Evolutionary conservation across 345 rosid species (phyloP).

Genomic region (Salix caprea): DNA sequence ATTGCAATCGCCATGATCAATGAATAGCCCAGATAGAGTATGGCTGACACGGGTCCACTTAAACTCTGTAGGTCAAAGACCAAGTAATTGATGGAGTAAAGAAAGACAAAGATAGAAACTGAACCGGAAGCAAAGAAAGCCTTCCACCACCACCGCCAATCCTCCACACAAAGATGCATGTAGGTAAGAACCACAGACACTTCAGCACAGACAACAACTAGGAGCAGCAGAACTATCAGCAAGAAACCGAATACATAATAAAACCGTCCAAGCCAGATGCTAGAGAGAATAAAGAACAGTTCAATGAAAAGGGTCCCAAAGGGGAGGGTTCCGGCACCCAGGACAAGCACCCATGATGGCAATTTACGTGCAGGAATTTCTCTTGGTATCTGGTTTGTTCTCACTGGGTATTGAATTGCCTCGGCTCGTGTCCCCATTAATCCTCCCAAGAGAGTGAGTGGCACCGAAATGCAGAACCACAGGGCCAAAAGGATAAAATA

Average conservation of each 20-base stretch:
- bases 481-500: conserved; percentile 63
- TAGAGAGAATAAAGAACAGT: conserved; percentile 75
- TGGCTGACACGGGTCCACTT: conserved; percentile 74
- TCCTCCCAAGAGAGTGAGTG: conserved; percentile 75
- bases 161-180: conserved; percentile 86
- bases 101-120: conserved; percentile 69
- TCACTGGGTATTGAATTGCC: conserved; percentile 56
- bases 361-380: conserved; percentile 80
- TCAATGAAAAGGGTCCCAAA: conserved; percentile 78
- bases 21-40: conserved; percentile 74
- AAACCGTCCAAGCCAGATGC: conserved; percentile 85
- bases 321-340: conserved; percentile 82
- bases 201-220: conserved; percentile 71
- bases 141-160: conserved; percentile 95
- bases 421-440: conserved; percentile 64
- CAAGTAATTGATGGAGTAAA: conserved; percentile 74
- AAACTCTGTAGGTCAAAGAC: conserved; percentile 72
- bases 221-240: conserved; percentile 57
- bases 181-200: conserved; percentile 76
- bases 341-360: conserved; percentile 85
- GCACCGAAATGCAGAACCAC: conserved; percentile 86
- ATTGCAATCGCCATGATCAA: conserved; percentile 70
- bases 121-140: conserved; percentile 83
- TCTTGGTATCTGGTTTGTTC: conserved; percentile 77
- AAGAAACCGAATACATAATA: conserved; percentile 76